Evolutionary conservation across 2,329 filamentous ascomycete genomes (phyloP), one percentile per base, ranked within the genome.

Genomic region (Akanthomyces lecanii): DNA sequence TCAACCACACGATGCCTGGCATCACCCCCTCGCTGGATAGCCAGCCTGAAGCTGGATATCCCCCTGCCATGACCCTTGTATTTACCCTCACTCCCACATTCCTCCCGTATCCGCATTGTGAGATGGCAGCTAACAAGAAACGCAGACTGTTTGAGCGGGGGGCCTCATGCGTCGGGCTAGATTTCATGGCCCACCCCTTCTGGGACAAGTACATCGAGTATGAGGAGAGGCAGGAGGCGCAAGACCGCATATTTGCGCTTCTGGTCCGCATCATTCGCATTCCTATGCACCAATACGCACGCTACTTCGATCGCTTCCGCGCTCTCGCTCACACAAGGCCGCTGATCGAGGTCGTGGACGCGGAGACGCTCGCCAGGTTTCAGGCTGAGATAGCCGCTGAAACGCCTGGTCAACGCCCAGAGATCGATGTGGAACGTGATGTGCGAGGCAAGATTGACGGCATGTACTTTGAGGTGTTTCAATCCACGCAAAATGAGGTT

Each of bases 181-280:
- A 99, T 76, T 99, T 97, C 73, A 82, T 97, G 36, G 89, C 93
- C 2, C 92, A 97, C 73, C 92, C 92, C 1, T 97, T 99, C 78
- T 99, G 95, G 95, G 95, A 99, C 76, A 98, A 97, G 77, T 99
- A 97, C 72, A 86, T 99, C 67, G 95, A 98, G 73, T 98, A 96
- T 71, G 95, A 98, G 74, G 93, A 97, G 74, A 89, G 93, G 1
- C 82, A 94, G 65, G 92, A 97, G 71, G 87, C 89, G 0, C 85
- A 89, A 16, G 91, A 96, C 66, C 91, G 87, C 70, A 91, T 97
- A 61, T 96, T 96, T 69, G 86, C 85, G 47, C 91, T 99, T 62
- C 83, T 97, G 59, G 83, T 84, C 65, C 90, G 93, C 61, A 84
- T 97, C 62, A 90, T 97, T 61, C 85, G 90, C 71, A 92, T 98